Percentiles rank a stretch among this genome's conserved stretches.
Evolutionary conservation across 2,329 filamentous ascomycete species (phyloP).

Genomic region (Calycina marina): DNA sequence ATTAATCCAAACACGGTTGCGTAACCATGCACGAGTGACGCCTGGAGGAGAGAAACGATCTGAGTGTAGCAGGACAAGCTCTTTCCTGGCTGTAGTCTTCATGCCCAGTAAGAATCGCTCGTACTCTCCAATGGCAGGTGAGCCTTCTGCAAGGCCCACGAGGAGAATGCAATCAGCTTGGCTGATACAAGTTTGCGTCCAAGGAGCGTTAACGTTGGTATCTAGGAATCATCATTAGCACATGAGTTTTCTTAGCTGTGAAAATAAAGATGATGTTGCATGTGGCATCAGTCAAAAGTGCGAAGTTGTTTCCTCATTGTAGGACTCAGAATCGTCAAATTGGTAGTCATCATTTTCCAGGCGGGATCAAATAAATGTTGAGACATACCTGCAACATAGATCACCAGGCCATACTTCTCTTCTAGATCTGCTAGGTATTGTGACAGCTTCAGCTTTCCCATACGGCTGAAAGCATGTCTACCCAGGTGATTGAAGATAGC

Average conservation of each 20-base stretch:
- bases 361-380: conserved; percentile 10
- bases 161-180: conserved; percentile 94
- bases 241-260: conserved; percentile 9
- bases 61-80: conserved; percentile 75
- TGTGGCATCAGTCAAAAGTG: conserved; percentile 47
- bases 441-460: conserved; percentile 90
- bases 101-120: conserved; percentile 92
- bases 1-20: conserved; percentile 94
- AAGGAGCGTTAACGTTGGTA: conserved; percentile 91
- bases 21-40: conserved; percentile 75
- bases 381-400: conserved; percentile 70
- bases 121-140: conserved; percentile 85
- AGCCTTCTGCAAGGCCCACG: conserved; percentile 80
- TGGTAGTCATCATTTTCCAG: conserved; percentile 27
- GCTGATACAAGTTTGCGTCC: conserved; percentile 95
- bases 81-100: conserved; percentile 91
- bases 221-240: conserved; percentile 33
- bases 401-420: conserved; percentile 88
- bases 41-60: conserved; percentile 80
- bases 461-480: conserved; percentile 89
- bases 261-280: neutral
- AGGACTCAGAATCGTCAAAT: conserved; percentile 8
- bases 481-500: conserved; percentile 91
- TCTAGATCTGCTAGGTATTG: conserved; percentile 95
- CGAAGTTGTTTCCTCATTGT: conserved; percentile 18